Conservation (phyloP, 441 rosid species). For the Euphorbia schlechtendalii region DNA sequence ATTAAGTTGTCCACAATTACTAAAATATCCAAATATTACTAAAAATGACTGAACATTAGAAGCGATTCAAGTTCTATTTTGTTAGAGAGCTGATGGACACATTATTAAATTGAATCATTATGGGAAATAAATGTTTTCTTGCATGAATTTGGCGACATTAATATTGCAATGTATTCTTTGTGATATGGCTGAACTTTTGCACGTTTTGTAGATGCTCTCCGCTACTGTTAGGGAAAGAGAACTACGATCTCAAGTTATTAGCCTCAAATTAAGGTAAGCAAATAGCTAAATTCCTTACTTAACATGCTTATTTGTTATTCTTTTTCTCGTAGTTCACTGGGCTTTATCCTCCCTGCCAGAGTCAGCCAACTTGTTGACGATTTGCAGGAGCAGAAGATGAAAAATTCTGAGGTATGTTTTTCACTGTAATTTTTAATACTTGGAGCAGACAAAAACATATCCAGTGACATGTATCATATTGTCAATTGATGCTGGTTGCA, state of each 20-base stretch:
- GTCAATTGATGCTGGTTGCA: background rate
- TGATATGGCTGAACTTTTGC: background rate
- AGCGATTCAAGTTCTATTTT: no score
- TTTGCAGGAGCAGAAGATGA: slow-evolving; percentile 5
- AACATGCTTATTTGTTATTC: background rate
- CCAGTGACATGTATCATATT: background rate
- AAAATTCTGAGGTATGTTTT: slow-evolving; percentile 7
- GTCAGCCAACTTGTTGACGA: background rate
- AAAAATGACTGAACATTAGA: no score
- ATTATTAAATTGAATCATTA: no score
- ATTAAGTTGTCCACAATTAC: no score
- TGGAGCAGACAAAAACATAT: no score
- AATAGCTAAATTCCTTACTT: background rate
- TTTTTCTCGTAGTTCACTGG: background rate
- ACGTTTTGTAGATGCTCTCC: background rate
- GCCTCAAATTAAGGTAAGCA: background rate
- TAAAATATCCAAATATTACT: no score
- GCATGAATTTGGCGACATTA: no score
- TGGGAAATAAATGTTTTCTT: no score
- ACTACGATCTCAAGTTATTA: slow-evolving; percentile 1
- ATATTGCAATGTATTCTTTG: no score
- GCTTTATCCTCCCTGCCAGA: background rate
- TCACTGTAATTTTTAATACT: no score
- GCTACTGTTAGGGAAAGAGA: slow-evolving; percentile 5
- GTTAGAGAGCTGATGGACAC: no score